Percentiles rank a stretch among this genome's conserved stretches.
These are phyloP conservation scores for Metarhizium humberi DNA, from an alignment of 2,329 filamentous ascomycete genomes.

Conservation along the genomic window DNA sequence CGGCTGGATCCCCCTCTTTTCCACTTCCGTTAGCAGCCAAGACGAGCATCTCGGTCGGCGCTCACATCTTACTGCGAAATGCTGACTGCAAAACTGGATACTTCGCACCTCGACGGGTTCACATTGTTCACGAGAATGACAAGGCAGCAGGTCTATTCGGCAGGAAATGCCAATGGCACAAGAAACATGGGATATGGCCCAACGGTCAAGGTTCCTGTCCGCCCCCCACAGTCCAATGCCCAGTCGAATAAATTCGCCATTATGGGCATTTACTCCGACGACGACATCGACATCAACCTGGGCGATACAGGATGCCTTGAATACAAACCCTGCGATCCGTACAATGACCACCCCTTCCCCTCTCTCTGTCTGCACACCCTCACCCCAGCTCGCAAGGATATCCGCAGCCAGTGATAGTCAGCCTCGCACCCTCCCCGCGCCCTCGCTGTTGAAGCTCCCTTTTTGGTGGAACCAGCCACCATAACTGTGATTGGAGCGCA, in stretches of 20 bases:
- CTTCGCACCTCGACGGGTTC: background rate
- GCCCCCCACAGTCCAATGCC: background rate
- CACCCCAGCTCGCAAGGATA: background rate
- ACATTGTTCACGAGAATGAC: background rate
- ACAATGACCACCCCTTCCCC: background rate
- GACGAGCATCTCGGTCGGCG: background rate
- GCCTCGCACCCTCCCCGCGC: slow-evolving; percentile 1
- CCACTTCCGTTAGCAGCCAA: background rate
- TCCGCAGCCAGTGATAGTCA: slow-evolving; percentile 3
- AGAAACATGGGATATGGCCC: background rate
- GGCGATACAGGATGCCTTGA: background rate
- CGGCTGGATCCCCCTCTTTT: background rate
- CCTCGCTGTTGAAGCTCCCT: background rate
- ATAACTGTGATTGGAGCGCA: slow-evolving; percentile 1
- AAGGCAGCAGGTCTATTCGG: background rate
- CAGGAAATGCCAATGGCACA: background rate
- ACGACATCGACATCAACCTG: background rate
- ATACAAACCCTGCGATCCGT: slow-evolving; percentile 1
- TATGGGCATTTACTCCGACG: background rate
- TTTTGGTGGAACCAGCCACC: slow-evolving; percentile 1
- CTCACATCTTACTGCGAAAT: background rate
- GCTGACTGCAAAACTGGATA: background rate
- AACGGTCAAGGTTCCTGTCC: background rate
- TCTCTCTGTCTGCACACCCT: background rate
- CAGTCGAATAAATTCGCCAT: background rate